A percentile compares a stretch with the other conserved stretches of the same genome.
phyloP scores from a whole-genome alignment of 1,284 basidiomycete genomes.

The Malassezia japonica region DNA sequence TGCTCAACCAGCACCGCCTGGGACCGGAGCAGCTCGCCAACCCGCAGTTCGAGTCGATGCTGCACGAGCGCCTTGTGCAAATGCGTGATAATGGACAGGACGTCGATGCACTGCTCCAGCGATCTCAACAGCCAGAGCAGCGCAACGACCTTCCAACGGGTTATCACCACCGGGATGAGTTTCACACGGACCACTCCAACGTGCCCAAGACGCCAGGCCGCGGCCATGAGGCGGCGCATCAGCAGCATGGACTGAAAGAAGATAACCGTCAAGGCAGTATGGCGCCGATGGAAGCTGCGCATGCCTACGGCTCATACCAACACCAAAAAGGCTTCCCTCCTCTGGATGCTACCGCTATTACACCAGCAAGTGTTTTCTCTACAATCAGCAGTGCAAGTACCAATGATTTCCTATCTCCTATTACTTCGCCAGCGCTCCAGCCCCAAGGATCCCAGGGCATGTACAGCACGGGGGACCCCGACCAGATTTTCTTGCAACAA shows the following conservation, averaged over 20 bases:
- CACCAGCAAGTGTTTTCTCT: conserved; percentile 46
- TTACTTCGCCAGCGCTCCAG: conserved; percentile 56
- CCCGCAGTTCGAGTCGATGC: not conserved
- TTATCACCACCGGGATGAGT: no score
- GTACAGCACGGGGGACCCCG: not conserved
- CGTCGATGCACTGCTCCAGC: not conserved
- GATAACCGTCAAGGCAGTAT: no score
- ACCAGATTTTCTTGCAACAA: not conserved
- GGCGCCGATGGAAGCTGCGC: no score
- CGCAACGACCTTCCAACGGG: no score
- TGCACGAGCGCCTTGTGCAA: not conserved
- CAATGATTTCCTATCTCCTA: conserved; percentile 55
- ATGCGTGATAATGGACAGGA: no score
- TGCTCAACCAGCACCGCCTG: not conserved
- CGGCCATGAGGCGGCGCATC: no score
- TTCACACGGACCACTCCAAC: no score
- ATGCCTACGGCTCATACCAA: not conserved
- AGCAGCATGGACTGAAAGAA: no score
- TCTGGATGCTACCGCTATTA: conserved; percentile 38
- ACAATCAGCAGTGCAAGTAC: conserved; percentile 45
- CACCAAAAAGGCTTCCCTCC: conserved; percentile 15
- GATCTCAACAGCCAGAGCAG: conserved; percentile 20
- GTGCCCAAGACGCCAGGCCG: no score
- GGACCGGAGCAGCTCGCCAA: not conserved
- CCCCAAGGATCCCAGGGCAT: conserved; percentile 44